Percentiles rank a stretch among this genome's conserved stretches.
Conservation (phyloP, 2,329 filamentous ascomycete genomes). For the Podosphaera xanthii region DNA sequence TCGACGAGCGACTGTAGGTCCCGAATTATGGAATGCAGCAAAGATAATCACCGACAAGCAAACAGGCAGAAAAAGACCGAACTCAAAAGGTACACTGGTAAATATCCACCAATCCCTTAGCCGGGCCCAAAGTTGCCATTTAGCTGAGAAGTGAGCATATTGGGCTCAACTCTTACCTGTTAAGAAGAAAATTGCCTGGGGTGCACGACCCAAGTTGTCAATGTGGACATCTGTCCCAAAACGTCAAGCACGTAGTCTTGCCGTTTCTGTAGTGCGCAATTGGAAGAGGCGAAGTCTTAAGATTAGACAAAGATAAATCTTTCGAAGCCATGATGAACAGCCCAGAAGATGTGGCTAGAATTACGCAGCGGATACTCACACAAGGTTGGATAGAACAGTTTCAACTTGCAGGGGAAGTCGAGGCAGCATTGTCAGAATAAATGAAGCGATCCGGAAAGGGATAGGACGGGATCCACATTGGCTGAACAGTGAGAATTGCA, state of each 20-base stretch:
- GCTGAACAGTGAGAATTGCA: too few relatives aligned
- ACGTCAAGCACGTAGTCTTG: background rate
- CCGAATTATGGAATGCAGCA: background rate
- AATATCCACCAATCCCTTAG: background rate
- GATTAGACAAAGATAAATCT: too few relatives aligned
- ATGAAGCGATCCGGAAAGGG: background rate
- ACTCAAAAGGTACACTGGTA: background rate
- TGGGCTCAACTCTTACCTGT: background rate
- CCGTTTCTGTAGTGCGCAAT: background rate
- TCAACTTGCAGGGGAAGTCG: background rate
- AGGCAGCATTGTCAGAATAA: background rate
- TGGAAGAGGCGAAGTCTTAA: background rate
- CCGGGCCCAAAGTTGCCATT: background rate
- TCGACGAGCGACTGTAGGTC: background rate
- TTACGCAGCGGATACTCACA: background rate
- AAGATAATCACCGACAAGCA: background rate
- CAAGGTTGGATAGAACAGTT: background rate
- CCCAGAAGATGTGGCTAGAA: background rate
- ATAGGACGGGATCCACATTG: too few relatives aligned
- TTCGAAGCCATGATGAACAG: background rate
- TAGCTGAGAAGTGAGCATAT: background rate
- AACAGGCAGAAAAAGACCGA: background rate
- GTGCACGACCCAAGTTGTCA: background rate
- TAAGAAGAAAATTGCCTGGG: background rate
- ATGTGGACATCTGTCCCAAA: background rate